Conservation (phyloP, 306 rosid genomes). For the Benincasa hispida region DNA sequence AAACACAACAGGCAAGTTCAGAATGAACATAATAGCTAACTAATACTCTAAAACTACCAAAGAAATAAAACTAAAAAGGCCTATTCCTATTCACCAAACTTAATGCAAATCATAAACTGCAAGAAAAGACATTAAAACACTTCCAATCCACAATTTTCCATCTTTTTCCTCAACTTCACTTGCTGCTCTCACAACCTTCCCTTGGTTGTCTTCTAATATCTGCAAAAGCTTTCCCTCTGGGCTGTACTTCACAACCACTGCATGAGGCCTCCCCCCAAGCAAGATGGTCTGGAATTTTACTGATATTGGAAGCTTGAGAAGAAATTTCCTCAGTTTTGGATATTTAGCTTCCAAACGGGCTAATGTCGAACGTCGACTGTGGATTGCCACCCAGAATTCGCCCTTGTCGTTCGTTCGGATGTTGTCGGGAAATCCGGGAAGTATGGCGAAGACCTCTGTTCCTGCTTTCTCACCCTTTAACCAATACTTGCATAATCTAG, state of each 20-base stretch:
- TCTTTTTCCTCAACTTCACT: conserved; percentile 94
- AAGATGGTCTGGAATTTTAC: conserved; percentile 39
- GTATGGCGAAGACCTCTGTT: conserved; percentile 55
- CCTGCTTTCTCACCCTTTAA: conserved; percentile 82
- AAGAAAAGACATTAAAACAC: conserved; percentile 88
- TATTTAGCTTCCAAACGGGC: conserved; percentile 26
- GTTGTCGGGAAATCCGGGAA: conserved; percentile 91
- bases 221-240: conserved; percentile 69
- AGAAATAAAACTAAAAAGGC: too few relatives aligned
- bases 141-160: conserved; percentile 88
- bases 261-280: conserved; percentile 56
- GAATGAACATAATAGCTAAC: not conserved
- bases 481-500: conserved; percentile 69
- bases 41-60: not conserved
- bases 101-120: conserved; percentile 54
- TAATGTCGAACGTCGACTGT: conserved; percentile 31
- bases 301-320: conserved; percentile 76
- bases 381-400: conserved; percentile 79
- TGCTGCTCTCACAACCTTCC: conserved; percentile 77
- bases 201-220: conserved; percentile 71
- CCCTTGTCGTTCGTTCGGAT: conserved; percentile 67
- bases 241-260: conserved; percentile 52
- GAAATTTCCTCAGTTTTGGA: conserved; percentile 47
- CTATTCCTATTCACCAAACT: not conserved
- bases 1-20: not conserved